A percentile compares a stretch with the other conserved stretches of the same genome.
These are phyloP conservation scores for Neltuma alba DNA, from an alignment of 306 rosid species.

Conservation along the genomic window DNA sequence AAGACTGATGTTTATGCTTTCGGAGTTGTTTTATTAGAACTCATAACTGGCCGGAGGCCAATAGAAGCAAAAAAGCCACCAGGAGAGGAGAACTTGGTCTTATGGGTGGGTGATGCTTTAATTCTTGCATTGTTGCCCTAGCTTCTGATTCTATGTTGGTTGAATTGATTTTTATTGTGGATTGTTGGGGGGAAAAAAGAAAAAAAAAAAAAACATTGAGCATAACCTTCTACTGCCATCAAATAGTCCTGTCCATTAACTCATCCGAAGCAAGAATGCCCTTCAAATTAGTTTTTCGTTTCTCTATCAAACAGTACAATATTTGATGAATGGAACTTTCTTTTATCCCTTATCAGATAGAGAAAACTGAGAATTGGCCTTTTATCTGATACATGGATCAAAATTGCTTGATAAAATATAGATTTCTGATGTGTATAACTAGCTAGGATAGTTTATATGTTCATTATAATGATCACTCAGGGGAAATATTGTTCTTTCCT, in stretches of 20 bases:
- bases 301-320: slow-evolving; percentile 20
- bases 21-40: slow-evolving; percentile 92
- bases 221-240: slow-evolving; percentile 3
- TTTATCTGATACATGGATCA: slow-evolving; percentile 17
- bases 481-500: neutral
- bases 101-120: slow-evolving; percentile 71
- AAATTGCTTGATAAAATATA: neutral
- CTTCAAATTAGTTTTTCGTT: slow-evolving; percentile 10
- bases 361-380: slow-evolving; percentile 3
- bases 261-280: neutral
- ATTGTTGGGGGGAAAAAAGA: too few relatives aligned
- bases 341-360: slow-evolving; percentile 10
- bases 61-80: slow-evolving; percentile 72
- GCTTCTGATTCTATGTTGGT: slow-evolving; percentile 19
- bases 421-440: slow-evolving; percentile 6
- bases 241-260: slow-evolving; percentile 1
- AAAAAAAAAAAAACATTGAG: slow-evolving; percentile 11
- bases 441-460: slow-evolving; percentile 2
- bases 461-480: neutral
- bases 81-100: slow-evolving; percentile 92
- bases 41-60: slow-evolving; percentile 91
- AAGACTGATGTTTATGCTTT: slow-evolving; percentile 95
- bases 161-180: slow-evolving; percentile 27
- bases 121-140: slow-evolving; percentile 14
- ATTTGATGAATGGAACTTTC: neutral